A percentile compares a stretch with the other conserved stretches of the same genome.
These are phyloP conservation scores for Asparagopsis taxiformis DNA, from an alignment of 31 red algal genomes.

Conservation along the genomic window DNA sequence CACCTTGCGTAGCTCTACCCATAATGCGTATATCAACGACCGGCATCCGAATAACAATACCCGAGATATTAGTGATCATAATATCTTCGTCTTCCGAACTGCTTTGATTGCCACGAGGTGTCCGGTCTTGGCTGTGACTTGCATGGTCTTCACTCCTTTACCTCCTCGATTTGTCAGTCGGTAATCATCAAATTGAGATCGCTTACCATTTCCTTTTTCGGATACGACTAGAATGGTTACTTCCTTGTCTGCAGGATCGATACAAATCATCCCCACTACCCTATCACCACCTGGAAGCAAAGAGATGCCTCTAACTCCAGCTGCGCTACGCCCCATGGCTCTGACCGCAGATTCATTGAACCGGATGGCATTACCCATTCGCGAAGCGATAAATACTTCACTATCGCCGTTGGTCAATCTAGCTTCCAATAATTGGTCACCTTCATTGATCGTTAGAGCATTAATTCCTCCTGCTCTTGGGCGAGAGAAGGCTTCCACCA, in stretches of 20 bases:
- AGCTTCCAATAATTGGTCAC: not conserved
- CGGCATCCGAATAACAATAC: not conserved
- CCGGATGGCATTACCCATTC: not conserved
- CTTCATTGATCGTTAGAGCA: not conserved
- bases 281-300: not conserved
- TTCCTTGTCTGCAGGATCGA: not conserved
- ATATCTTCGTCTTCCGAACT: not conserved
- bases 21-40: not conserved
- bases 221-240: not conserved
- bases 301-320: not conserved
- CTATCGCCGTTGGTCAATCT: not conserved
- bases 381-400: not conserved
- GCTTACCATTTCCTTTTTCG: not conserved
- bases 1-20: constrained; percentile 2
- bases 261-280: not conserved
- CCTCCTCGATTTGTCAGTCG: not conserved
- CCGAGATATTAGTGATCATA: not conserved
- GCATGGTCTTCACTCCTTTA: not conserved
- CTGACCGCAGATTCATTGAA: not conserved
- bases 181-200: not conserved
- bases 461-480: not conserved
- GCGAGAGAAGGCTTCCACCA: not conserved
- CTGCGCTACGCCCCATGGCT: not conserved
- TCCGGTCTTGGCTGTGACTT: not conserved
- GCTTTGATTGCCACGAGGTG: not conserved